These are phyloP conservation scores for Podospora pseudopauciseta DNA, from an alignment of 495 filamentous ascomycete genomes.

Conservation along the genomic window DNA sequence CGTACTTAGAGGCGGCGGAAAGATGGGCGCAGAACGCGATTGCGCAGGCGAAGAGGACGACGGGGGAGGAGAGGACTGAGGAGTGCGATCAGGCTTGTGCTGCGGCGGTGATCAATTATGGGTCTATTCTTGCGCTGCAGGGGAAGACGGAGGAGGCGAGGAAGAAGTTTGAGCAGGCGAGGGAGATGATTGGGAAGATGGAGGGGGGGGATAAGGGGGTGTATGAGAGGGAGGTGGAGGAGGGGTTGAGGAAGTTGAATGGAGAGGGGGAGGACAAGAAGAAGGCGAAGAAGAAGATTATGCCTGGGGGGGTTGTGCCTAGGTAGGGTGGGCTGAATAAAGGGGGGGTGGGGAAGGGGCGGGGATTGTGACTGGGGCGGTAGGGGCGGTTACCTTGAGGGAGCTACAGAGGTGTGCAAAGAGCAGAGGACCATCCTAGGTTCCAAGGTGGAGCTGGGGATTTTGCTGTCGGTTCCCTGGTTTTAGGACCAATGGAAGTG, in stretches of 20 bases:
- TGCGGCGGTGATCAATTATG: slow-evolving; percentile 80
- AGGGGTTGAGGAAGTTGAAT: slow-evolving; percentile 40
- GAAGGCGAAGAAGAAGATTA: not conserved
- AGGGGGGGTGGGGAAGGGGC: too few relatives aligned
- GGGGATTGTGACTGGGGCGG: too few relatives aligned
- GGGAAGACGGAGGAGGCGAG: slow-evolving; percentile 62
- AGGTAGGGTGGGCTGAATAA: not conserved
- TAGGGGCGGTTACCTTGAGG: too few relatives aligned
- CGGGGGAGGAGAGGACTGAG: slow-evolving; percentile 56
- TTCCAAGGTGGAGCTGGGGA: too few relatives aligned
- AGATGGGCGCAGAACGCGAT: slow-evolving; percentile 77
- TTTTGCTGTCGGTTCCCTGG: too few relatives aligned
- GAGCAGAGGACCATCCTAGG: too few relatives aligned
- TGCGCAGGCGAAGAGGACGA: slow-evolving; percentile 47
- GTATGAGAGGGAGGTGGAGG: slow-evolving; percentile 58
- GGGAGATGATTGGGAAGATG: slow-evolving; percentile 56
- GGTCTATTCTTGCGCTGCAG: slow-evolving; percentile 70
- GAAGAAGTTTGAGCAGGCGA: slow-evolving; percentile 60
- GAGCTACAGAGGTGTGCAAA: too few relatives aligned
- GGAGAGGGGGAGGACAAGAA: slow-evolving; percentile 38
- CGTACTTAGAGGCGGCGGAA: slow-evolving; percentile 57
- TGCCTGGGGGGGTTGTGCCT: not conserved
- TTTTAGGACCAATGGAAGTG: too few relatives aligned
- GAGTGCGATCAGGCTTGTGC: slow-evolving; percentile 87
- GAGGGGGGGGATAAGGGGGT: slow-evolving; percentile 50